Percentiles rank a stretch among this genome's conserved stretches.
Conservation (phyloP, 768 basidiomycete species). For the Podaxis sp. region DNA sequence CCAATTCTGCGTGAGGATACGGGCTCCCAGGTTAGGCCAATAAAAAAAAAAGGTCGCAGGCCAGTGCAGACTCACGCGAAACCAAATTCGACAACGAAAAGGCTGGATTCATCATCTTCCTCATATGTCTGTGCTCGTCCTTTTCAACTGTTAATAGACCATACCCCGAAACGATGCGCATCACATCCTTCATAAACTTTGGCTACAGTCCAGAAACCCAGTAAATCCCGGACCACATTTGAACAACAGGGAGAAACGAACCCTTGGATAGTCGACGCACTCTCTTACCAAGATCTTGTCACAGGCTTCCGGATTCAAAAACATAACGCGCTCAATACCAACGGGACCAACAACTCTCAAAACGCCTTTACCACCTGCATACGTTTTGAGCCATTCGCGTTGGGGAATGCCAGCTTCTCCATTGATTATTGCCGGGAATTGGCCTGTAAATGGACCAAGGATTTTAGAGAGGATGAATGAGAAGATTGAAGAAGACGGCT, state of each 20-base stretch:
- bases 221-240: not conserved
- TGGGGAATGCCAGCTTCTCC: slow-evolving; percentile 38
- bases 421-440: slow-evolving; percentile 32
- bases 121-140: slow-evolving; percentile 38
- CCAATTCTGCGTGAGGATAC: slow-evolving; percentile 30
- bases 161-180: slow-evolving; percentile 34
- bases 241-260: slow-evolving; percentile 14
- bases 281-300: slow-evolving; percentile 33
- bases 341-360: slow-evolving; percentile 38
- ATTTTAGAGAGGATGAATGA: not conserved
- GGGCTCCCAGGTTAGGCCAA: not conserved
- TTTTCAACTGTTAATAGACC: slow-evolving; percentile 40
- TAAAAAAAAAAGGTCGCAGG: not conserved
- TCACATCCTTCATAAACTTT: slow-evolving; percentile 30
- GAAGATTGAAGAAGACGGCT: not conserved
- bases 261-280: slow-evolving; percentile 37
- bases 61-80: slow-evolving; percentile 9
- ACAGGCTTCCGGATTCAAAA: slow-evolving; percentile 36
- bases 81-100: slow-evolving; percentile 33
- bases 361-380: slow-evolving; percentile 25
- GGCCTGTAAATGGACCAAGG: slow-evolving; percentile 20
- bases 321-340: slow-evolving; percentile 36
- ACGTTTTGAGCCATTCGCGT: slow-evolving; percentile 35
- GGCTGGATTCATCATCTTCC: slow-evolving; percentile 41
- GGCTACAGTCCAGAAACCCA: slow-evolving; percentile 23